These are phyloP conservation scores for Hortiboletus campestris DNA, from an alignment of 768 basidiomycete species.

Conservation along the genomic window DNA sequence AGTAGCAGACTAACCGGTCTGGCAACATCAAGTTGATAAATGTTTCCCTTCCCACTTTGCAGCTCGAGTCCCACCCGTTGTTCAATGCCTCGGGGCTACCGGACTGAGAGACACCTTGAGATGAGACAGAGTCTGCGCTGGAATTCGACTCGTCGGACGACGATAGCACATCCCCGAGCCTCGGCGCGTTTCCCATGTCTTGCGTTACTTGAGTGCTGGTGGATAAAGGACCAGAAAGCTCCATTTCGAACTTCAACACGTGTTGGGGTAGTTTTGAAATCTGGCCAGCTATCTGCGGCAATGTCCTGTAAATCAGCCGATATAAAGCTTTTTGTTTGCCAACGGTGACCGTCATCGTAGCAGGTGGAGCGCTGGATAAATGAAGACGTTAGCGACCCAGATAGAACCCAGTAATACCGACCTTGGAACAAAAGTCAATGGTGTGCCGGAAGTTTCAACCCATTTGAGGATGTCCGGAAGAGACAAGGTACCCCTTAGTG, in stretches of 20 bases:
- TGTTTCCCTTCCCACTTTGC: slow-evolving; percentile 38
- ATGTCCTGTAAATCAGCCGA: slow-evolving; percentile 48
- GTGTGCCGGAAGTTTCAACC: slow-evolving; percentile 35
- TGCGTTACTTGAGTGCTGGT: background rate
- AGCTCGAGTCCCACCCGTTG: slow-evolving; percentile 19
- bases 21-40: slow-evolving; percentile 54
- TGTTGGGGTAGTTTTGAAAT: slow-evolving; percentile 10
- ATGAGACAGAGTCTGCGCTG: background rate
- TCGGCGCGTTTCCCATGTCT: background rate
- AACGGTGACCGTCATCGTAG: slow-evolving; percentile 32
- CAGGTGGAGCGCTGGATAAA: slow-evolving; percentile 38
- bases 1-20: slow-evolving; percentile 43
- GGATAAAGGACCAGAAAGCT: slow-evolving; percentile 14
- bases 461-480: slow-evolving; percentile 46
- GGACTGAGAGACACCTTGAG: background rate
- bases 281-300: slow-evolving; percentile 18
- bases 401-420: slow-evolving; percentile 19
- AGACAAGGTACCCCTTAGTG: slow-evolving; percentile 41
- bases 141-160: background rate
- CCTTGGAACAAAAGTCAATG: slow-evolving; percentile 53
- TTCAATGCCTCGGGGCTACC: background rate
- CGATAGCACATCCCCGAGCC: background rate
- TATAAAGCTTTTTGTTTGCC: slow-evolving; percentile 38
- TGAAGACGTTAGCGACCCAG: background rate
- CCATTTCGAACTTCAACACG: slow-evolving; percentile 42